Evolutionary conservation across 306 rosid species (phyloP), one percentile per base, ranked within the genome.

Genomic region (Clitoria ternatea): DNA sequence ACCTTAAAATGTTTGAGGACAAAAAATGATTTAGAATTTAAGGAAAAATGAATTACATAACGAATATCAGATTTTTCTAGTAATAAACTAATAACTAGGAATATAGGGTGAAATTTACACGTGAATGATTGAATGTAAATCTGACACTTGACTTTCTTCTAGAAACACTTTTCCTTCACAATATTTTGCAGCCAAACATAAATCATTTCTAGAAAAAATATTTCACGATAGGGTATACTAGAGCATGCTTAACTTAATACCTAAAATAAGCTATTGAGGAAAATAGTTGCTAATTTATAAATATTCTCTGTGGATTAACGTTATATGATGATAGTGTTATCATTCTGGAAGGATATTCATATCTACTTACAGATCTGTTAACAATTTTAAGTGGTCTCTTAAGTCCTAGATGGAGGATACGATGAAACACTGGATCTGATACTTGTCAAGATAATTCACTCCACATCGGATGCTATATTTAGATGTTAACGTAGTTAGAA

Each of bases 341-440:
- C 32, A 37, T 15, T 69, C 80, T 24, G 33, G 52, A 12, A 27
- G 37, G 7, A 10, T 66, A 66, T 45, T 35, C 36, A 43, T 43
- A 50, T 75, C 39, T 45, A 68, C 12, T 12, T 27, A 13, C 20
- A 39, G 20, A 69, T 77, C 14, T 42, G 43, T 45, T 23, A 27
- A 15, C 57, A 36, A 37, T 54, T 73, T 68, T 82, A 77, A 78
- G 52, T 15, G 54, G 32, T 20, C 39, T 73, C 60, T n/a, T 62
- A 45, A 71, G 47, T 76, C 62, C 68, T 26, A 18, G 71, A 22
- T 6, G 36, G 45, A 7, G 72, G 61, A 61, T 14, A 33, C 20
- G 52, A 71, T 22, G 61, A 69, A 69, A 56, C 61, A 19, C 20
- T 26, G 69, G 30, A 75, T 10, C 7, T 24, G 75, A 49, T 56